Evolutionary conservation across 768 basidiomycete genomes (phyloP).

Genomic region (Boletus reticulatus): DNA sequence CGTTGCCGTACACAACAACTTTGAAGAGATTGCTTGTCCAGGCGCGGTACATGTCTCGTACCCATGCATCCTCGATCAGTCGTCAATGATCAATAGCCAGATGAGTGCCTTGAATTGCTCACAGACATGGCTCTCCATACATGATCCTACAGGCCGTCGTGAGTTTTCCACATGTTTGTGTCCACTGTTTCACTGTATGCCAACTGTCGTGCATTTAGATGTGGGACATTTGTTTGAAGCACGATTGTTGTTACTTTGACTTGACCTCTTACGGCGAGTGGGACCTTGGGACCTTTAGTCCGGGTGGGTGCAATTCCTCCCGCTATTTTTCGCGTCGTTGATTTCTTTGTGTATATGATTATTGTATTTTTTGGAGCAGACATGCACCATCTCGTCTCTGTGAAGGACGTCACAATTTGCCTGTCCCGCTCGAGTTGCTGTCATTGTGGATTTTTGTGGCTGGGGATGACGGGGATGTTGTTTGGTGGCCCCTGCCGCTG

Average conservation of each 20-base stretch:
- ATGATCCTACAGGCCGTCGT: constrained; percentile 14
- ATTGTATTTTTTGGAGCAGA: not conserved
- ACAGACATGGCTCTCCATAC: not conserved
- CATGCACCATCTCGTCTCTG: not conserved
- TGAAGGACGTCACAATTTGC: not conserved
- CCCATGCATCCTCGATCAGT: not conserved
- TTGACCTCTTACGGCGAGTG: constrained; percentile 17
- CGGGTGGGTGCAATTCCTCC: no score
- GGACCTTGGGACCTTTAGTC: constrained; percentile 6
- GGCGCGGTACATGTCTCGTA: not conserved
- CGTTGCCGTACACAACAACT: not conserved
- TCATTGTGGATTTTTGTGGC: no score
- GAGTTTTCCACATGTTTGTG: not conserved
- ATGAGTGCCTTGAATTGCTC: constrained; percentile 1
- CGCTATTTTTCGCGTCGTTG: no score
- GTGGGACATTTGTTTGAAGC: constrained; percentile 13
- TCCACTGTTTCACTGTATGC: not conserved
- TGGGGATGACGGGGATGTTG: not conserved
- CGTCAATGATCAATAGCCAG: not conserved
- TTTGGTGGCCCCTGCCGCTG: not conserved
- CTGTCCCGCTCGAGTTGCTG: no score
- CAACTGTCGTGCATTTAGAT: constrained; percentile 4
- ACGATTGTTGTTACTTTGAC: constrained; percentile 13
- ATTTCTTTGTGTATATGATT: no score
- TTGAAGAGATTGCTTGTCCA: not conserved